Evolutionary conservation across 805 yeast genomes (phyloP), one percentile per base, ranked within the genome.

Genomic region (Metahyphopichia silvanorum): DNA sequence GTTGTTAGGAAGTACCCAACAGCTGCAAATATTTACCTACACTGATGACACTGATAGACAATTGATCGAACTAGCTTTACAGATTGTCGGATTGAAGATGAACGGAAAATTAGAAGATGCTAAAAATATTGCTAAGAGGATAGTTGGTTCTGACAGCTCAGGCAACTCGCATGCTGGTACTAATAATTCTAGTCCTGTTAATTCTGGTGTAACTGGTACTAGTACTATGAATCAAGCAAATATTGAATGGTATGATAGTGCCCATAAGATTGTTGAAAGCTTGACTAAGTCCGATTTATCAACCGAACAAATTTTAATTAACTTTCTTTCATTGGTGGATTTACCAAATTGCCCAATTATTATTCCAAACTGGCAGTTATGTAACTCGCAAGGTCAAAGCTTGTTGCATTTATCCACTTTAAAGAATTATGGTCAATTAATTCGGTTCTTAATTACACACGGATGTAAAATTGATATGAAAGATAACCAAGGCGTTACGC

Each of bases 71-170:
- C 69, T 93, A 42, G 98, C 98, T 2, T 69, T 93, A 47, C 98
- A 93, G 54, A 93, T 93, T 47, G 96, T 93, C 25, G 98, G 98
- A 2, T 69, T 89, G 59, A 91, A 91, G 62, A 88, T 91, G 96
- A 89, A 87, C 52, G 98, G 98, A 37, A 82, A 82, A 49, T 66
- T 93, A 37, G 98, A 93, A 53, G 97, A 91, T 58, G 97, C 98
- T 2, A 78, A 86, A 45, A 88, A 87, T 51, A 86, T 93, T 47
- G 98, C 98, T 1, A 82, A 83, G 56, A 71, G 95, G 43, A 87
- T 93, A 44, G 88, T 91, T 33, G 94, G 93, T 9, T 72, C 77
- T 32, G 79, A 63, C 33, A 44, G 36, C 29, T 30, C 42, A n/a
- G 37, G 39, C 12, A 29, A 36, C 13, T 60, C 58, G 22, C 66